Conservation (phyloP, 495 filamentous ascomycete species). For the Penicillium goetzii region DNA sequence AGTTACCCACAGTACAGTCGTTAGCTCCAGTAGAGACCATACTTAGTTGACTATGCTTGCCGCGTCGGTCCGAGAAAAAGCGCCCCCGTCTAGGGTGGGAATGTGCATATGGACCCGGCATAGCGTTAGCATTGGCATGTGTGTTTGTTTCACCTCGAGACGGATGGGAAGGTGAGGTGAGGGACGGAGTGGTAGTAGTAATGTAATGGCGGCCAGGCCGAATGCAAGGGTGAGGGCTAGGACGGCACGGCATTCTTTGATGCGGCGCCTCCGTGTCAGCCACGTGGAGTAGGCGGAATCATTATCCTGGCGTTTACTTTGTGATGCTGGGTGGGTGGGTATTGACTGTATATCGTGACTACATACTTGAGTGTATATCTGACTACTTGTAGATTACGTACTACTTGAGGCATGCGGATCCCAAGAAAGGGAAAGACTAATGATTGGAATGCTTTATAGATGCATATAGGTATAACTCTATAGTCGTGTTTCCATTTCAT, state of each 20-base stretch:
- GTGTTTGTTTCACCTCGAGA: neutral
- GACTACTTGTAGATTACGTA: too few species aligned
- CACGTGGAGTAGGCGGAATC: neutral
- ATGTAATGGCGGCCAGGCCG: neutral
- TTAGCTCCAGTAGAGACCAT: neutral
- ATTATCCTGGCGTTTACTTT: neutral
- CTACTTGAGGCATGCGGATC: too few species aligned
- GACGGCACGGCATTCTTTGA: neutral
- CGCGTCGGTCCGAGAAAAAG: neutral
- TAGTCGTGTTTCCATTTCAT: neutral
- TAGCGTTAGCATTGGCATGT: neutral
- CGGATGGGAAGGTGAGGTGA: neutral
- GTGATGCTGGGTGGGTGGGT: neutral
- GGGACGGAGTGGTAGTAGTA: too few species aligned
- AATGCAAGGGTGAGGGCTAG: neutral
- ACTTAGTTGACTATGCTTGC: neutral
- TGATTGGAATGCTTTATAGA: neutral
- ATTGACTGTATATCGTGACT: neutral
- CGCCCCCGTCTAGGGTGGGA: neutral
- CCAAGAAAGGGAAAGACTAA: too few species aligned
- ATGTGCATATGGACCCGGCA: slow-evolving; percentile 1
- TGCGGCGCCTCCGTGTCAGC: slow-evolving; percentile 5
- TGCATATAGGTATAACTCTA: too few species aligned
- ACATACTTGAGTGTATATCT: too few species aligned
- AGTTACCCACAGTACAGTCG: neutral